A percentile compares a stretch with the other conserved stretches of the same genome.
These are phyloP conservation scores for Hebeloma cylindrosporum DNA, from an alignment of 768 basidiomycete species.

Conservation along the genomic window DNA sequence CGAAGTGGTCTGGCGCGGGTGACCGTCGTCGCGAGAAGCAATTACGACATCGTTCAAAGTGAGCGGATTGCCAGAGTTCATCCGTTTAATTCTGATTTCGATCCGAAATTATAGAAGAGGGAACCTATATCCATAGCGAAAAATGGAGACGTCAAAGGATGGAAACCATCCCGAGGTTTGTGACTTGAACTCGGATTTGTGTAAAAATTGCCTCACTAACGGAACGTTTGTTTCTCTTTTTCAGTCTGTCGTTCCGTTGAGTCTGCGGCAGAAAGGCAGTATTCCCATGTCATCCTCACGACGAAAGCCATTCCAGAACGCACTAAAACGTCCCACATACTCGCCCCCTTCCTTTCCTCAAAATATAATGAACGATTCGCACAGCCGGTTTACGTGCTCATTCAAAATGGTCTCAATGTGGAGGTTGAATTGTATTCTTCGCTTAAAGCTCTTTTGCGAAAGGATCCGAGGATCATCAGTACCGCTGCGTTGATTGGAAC, in stretches of 20 bases:
- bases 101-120: constrained; percentile 38
- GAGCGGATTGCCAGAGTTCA: constrained; percentile 8
- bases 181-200: constrained; percentile 2
- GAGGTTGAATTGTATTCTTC: constrained; percentile 65
- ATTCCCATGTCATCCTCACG: constrained; percentile 64
- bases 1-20: constrained; percentile 60
- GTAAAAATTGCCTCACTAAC: not conserved
- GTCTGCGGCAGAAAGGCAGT: constrained; percentile 59
- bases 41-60: constrained; percentile 60
- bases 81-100: not conserved
- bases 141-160: constrained; percentile 60
- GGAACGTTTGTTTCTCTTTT: not conserved
- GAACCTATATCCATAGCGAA: constrained; percentile 54
- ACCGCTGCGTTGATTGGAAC: constrained; percentile 56
- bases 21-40: constrained; percentile 75
- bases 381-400: constrained; percentile 59
- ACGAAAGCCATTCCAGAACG: constrained; percentile 78
- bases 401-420: constrained; percentile 74
- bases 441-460: constrained; percentile 35
- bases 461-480: constrained; percentile 52
- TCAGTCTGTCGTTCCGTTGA: constrained; percentile 58
- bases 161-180: constrained; percentile 67
- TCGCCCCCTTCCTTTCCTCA: constrained; percentile 52
- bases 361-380: constrained; percentile 44
- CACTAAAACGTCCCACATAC: constrained; percentile 50